Evolutionary conservation across 305 asterid genomes (phyloP).

Genomic region (Fraxinus latifolia): DNA sequence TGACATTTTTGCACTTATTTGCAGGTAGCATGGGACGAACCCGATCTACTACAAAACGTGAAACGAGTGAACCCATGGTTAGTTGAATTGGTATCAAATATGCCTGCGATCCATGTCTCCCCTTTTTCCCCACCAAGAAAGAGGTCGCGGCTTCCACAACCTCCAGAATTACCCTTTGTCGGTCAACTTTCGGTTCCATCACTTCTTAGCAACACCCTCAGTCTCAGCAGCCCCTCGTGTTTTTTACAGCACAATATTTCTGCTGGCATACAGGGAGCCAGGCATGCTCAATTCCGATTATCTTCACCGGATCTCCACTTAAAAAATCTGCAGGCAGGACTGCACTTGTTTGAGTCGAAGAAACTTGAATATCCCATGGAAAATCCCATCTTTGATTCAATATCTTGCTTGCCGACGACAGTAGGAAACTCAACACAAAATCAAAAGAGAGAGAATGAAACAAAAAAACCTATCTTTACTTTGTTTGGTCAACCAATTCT

Average conservation of each 20-base stretch:
- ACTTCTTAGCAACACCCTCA: conserved; percentile 45
- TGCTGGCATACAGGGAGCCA: conserved; percentile 99
- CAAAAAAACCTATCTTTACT: conserved; percentile 39
- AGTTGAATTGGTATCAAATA: conserved; percentile 66
- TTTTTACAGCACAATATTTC: conserved; percentile 54
- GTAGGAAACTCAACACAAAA: conserved; percentile 34
- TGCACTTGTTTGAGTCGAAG: conserved; percentile 47
- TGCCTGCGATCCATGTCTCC: conserved; percentile 48
- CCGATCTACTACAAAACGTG: conserved; percentile 78
- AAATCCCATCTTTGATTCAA: conserved; percentile 25
- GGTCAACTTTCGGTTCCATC: conserved; percentile 38
- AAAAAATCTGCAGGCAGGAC: conserved; percentile 49
- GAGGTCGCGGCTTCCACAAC: conserved; percentile 59
- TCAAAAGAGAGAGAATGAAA: conserved; percentile 23
- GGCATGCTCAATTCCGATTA: conserved; percentile 64
- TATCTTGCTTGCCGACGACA: conserved; percentile 42
- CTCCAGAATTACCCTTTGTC: conserved; percentile 42
- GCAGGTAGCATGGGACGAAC: conserved; percentile 91
- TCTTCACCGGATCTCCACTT: conserved; percentile 42
- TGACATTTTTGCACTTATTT: conserved; percentile 10
- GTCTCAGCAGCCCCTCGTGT: conserved; percentile 74
- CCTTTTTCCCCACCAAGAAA: conserved; percentile 70
- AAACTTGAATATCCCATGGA: conserved; percentile 30
- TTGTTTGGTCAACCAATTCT: conserved; percentile 78
- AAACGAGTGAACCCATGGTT: conserved; percentile 84